Conservation (phyloP, 2,329 filamentous ascomycete genomes). For the Xenoacremonium recifei region DNA sequence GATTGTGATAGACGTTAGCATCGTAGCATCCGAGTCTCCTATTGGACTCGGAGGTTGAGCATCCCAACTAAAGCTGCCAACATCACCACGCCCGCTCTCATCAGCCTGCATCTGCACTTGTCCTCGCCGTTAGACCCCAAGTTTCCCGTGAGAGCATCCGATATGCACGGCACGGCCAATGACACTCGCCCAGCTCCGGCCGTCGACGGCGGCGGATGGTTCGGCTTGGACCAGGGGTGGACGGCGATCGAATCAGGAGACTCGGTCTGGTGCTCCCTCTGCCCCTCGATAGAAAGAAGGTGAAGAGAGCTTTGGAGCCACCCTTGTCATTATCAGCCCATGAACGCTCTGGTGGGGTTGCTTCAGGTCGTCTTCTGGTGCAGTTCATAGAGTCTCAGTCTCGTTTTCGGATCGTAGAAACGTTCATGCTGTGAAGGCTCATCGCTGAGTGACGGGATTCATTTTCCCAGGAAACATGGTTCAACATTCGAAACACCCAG, state of each 20-base stretch:
- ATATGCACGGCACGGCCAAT: conserved; percentile 12
- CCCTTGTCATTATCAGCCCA: conserved; percentile 21
- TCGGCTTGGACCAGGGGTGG: conserved; percentile 11
- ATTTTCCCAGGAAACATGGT: too few species aligned
- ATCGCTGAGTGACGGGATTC: background rate
- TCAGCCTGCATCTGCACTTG: conserved; percentile 14
- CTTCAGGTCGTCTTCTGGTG: conserved; percentile 7
- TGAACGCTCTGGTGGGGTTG: conserved; percentile 20
- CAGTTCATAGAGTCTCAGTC: background rate
- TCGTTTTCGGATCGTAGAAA: too few species aligned
- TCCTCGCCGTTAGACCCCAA: conserved; percentile 16
- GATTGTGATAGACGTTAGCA: conserved; percentile 1
- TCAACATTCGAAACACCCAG: too few species aligned
- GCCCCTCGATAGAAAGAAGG: too few species aligned
- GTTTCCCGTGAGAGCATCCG: conserved; percentile 11
- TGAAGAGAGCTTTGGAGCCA: conserved; percentile 19
- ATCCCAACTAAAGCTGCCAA: too few species aligned
- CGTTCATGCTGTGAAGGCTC: too few species aligned
- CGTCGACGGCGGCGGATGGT: conserved; percentile 14
- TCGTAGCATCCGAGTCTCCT: background rate
- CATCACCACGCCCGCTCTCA: conserved; percentile 19
- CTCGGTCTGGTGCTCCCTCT: conserved; percentile 11
- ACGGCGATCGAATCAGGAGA: conserved; percentile 20
- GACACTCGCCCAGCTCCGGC: conserved; percentile 10
- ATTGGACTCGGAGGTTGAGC: too few species aligned